phyloP scores from a whole-genome alignment of 495 filamentous ascomycete genomes.

The Glonium stellatum region DNA sequence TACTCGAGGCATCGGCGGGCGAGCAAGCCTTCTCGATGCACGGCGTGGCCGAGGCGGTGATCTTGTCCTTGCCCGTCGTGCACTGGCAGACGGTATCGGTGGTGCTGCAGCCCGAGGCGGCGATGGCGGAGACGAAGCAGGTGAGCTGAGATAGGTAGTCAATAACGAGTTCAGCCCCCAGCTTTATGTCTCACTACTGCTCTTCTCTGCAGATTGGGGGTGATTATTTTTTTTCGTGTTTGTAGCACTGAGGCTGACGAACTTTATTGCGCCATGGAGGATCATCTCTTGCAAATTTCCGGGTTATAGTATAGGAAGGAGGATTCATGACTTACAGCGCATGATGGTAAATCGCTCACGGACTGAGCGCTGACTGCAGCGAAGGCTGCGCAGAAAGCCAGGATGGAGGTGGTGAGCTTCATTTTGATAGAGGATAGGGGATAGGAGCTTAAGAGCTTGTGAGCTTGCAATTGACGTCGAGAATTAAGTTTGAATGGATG shows the following conservation, averaged over 20 bases:
- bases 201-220: neutral
- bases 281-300: neutral
- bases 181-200: too few species aligned
- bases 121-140: conserved; percentile 31
- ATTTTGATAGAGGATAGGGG: conserved; percentile 11
- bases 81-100: conserved; percentile 34
- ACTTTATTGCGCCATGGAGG: neutral
- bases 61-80: conserved; percentile 27
- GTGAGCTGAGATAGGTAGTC: conserved; percentile 10
- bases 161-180: neutral
- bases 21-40: conserved; percentile 27
- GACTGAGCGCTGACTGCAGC: conserved; percentile 14
- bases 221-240: neutral
- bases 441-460: too few species aligned
- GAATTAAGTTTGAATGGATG: neutral
- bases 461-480: neutral
- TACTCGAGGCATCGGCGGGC: conserved; percentile 23
- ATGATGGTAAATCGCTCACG: conserved; percentile 12
- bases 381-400: conserved; percentile 13
- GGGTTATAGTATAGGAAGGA: neutral
- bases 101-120: conserved; percentile 21
- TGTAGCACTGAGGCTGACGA: neutral
- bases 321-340: conserved; percentile 18
- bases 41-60: conserved; percentile 18
- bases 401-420: conserved; percentile 18